Evolutionary conservation across 345 rosid genomes (phyloP).

Genomic region (Kandelia obovata): DNA sequence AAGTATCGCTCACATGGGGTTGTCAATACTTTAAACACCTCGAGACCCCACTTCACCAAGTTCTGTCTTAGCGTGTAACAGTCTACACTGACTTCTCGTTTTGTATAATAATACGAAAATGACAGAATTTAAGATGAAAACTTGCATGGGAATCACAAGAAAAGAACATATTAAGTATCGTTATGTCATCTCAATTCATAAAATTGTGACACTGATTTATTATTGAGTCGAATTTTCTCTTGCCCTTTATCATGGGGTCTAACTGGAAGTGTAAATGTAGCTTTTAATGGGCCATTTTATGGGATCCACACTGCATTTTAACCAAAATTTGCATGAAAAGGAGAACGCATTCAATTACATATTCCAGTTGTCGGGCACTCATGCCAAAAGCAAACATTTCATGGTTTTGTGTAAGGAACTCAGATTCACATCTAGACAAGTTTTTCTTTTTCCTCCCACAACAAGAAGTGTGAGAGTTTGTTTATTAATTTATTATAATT

Average conservation of each 20-base stretch:
- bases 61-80: conserved; percentile 2
- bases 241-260: background rate
- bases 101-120: background rate
- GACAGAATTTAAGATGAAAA: background rate
- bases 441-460: too few relatives aligned
- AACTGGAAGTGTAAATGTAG: background rate
- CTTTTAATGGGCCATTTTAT: conserved; percentile 10
- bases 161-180: background rate
- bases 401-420: background rate
- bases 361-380: background rate
- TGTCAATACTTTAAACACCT: background rate
- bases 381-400: conserved; percentile 11
- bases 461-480: too few relatives aligned
- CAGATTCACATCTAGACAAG: background rate
- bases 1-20: conserved; percentile 30
- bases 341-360: background rate
- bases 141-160: conserved; percentile 14
- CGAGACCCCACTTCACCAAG: conserved; percentile 20
- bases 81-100: background rate
- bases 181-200: background rate
- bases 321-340: conserved; percentile 3
- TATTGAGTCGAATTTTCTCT: conserved; percentile 5
- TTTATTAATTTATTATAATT: too few relatives aligned
- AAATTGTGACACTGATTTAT: background rate
- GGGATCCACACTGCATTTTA: background rate